Percentiles rank a stretch among this genome's conserved stretches.
Evolutionary conservation across 306 rosid species (phyloP).

Genomic region (Ochetophila trinervis): DNA sequence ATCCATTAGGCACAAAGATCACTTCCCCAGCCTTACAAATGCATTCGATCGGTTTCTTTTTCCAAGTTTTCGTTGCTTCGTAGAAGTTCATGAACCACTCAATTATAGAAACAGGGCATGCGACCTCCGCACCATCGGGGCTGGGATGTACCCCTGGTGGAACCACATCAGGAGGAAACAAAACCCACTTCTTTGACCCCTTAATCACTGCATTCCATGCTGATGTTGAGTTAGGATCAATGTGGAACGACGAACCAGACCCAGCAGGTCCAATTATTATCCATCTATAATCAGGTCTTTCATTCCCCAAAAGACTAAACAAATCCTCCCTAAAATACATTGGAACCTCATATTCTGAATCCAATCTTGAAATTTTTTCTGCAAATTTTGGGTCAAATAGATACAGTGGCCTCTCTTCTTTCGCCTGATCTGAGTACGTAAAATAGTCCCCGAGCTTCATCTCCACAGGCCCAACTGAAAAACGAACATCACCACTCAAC

Average conservation of each 20-base stretch:
- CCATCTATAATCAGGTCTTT: constrained; percentile 88
- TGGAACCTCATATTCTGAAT: constrained; percentile 69
- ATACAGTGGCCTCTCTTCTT: constrained; percentile 87
- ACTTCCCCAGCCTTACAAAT: constrained; percentile 90
- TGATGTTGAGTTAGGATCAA: constrained; percentile 93
- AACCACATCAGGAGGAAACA: constrained; percentile 85
- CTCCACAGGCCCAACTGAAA: constrained; percentile 78
- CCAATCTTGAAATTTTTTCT: constrained; percentile 73
- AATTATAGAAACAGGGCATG: constrained; percentile 84
- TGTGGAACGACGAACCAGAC: constrained; percentile 89
- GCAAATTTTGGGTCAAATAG: constrained; percentile 84
- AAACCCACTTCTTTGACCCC: constrained; percentile 92
- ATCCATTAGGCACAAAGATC: constrained; percentile 86
- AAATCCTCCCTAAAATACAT: constrained; percentile 75
- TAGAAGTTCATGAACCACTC: constrained; percentile 99
- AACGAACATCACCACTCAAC: constrained; percentile 60
- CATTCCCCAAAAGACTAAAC: constrained; percentile 68
- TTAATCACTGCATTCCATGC: constrained; percentile 96
- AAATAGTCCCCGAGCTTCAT: constrained; percentile 79
- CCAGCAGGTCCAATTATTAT: constrained; percentile 87
- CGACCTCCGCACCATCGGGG: constrained; percentile 92
- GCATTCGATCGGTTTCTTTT: constrained; percentile 80
- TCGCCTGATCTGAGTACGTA: constrained; percentile 61
- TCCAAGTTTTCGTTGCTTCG: constrained; percentile 64
- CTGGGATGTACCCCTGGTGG: constrained; percentile 96